phyloP scores from a whole-genome alignment of 345 rosid genomes.

The Eucalyptus tenuipes region DNA sequence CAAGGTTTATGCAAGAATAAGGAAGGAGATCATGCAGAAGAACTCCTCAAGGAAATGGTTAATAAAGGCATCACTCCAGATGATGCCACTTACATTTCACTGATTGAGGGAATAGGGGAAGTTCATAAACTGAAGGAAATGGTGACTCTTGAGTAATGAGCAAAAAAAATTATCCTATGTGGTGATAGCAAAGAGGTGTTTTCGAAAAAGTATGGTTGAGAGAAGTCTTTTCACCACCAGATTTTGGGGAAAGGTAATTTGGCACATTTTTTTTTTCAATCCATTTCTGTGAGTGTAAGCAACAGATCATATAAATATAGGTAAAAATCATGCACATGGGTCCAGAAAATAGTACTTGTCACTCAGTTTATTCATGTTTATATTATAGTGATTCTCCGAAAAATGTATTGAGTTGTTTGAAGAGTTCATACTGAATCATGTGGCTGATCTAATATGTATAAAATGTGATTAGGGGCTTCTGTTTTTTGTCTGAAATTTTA shows the following conservation, averaged over 20 bases:
- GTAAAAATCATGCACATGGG: background rate
- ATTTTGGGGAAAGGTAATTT: background rate
- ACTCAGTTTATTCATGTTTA: background rate
- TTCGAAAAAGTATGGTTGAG: background rate
- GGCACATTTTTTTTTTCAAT: background rate
- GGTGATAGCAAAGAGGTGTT: background rate
- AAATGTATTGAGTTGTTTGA: background rate
- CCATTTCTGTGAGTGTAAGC: background rate
- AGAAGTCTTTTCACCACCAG: background rate
- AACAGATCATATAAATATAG: background rate
- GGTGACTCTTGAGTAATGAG: background rate
- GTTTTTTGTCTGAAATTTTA: background rate
- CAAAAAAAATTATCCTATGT: background rate
- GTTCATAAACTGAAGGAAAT: background rate
- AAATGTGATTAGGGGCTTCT: background rate
- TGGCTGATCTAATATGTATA: background rate
- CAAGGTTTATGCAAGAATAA: constrained; percentile 65
- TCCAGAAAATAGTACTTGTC: background rate
- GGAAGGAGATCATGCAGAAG: constrained; percentile 64
- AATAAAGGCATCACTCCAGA: constrained; percentile 76
- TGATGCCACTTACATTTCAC: constrained; percentile 55
- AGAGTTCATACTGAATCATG: background rate
- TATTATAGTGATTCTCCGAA: background rate
- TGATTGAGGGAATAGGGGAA: constrained; percentile 52
- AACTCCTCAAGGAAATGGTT: constrained; percentile 71